These are phyloP conservation scores for Cyclotella cryptica DNA, from an alignment of 108 stramenopile species.

Conservation along the genomic window DNA sequence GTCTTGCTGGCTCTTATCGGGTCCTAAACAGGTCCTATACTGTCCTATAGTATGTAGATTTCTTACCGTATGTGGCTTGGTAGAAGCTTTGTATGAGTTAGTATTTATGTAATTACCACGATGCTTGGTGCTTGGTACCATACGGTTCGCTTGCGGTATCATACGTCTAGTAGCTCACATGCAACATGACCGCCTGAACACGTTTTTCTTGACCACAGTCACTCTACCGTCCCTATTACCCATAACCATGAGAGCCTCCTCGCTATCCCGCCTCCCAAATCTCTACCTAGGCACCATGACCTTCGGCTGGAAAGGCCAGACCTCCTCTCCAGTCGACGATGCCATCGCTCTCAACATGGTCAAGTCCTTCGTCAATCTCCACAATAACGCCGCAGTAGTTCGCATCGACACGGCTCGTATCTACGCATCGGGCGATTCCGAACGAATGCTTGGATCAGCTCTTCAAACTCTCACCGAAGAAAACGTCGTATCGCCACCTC, in stretches of 20 bases:
- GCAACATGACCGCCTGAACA: too few relatives aligned
- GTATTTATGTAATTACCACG: too few relatives aligned
- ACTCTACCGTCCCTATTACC: too few relatives aligned
- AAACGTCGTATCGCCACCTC: not conserved
- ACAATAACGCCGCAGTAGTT: constrained; percentile 11
- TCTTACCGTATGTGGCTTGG: too few relatives aligned
- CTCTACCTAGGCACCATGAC: constrained; percentile 92
- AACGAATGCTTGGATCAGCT: constrained; percentile 64
- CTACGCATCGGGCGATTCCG: constrained; percentile 87
- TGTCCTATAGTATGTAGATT: too few relatives aligned
- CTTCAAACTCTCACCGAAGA: constrained; percentile 18
- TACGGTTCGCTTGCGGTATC: too few relatives aligned
- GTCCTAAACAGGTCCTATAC: too few relatives aligned
- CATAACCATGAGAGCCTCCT: constrained; percentile 23
- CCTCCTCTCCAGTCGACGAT: constrained; percentile 71
- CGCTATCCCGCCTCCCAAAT: constrained; percentile 59
- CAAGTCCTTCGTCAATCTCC: constrained; percentile 28
- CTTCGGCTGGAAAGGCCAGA: constrained; percentile 84
- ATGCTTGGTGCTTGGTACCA: too few relatives aligned
- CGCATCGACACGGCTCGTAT: constrained; percentile 85
- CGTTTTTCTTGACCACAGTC: too few relatives aligned
- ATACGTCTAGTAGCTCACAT: too few relatives aligned
- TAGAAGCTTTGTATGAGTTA: too few relatives aligned
- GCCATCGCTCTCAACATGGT: constrained; percentile 42
- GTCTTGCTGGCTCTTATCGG: too few relatives aligned